Base-by-base conservation (phyloP, 2,329 filamentous ascomycete genomes). In the Nectriaceae sp. region DNA sequence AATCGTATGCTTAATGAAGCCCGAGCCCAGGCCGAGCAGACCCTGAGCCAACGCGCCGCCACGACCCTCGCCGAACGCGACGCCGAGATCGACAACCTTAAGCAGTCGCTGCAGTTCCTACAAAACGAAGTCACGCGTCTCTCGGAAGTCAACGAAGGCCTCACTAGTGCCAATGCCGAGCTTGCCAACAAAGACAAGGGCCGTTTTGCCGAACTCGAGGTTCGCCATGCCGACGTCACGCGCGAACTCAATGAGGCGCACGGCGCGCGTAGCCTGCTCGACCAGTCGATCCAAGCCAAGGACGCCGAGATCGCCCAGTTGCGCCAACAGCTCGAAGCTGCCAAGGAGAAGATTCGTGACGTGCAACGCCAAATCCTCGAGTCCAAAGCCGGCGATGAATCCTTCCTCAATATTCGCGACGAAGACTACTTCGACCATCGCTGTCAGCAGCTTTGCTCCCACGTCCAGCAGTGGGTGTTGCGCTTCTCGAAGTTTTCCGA, bases 401-500 rank as follows among this genome's bases (percentile, higher is more conserved):
- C 89, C 57, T 93, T 95, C 72, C 84, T 97, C 54, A 82, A 81
- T 41, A 78, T 91, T 53, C 84, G 83, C 57, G 91, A 97, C 65
- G 92, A 97, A 68, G 92, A 97, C 72, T 92, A 97, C 76, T 97
- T 99, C 65, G 91, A 97, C 64, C 84, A 84, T 62, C 89, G 92
- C 36, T 99, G 94, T 68, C 91, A 97, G 69, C 88, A 95, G 70
- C 84, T 99, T 38, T 99, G 91, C 71, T 89, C 93, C 60, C 92
- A 97, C 67, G 90, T 97, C 36, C 92, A 97, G 69, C 91, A 96
- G 73, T 99, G 94, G 94, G 91, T 99, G 42, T 75, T 97, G 59
- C 89, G 94, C 64, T 99, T 99, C 76, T 97, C 92, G 60, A 97
- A 97, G 69, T 94, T 95, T 72, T 97, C 92, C 41, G 93, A 97